Percentiles rank a stretch among this genome's conserved stretches.
phyloP scores from a whole-genome alignment of 2,329 filamentous ascomycete species.

The Aspergillus pseudoterreus region DNA sequence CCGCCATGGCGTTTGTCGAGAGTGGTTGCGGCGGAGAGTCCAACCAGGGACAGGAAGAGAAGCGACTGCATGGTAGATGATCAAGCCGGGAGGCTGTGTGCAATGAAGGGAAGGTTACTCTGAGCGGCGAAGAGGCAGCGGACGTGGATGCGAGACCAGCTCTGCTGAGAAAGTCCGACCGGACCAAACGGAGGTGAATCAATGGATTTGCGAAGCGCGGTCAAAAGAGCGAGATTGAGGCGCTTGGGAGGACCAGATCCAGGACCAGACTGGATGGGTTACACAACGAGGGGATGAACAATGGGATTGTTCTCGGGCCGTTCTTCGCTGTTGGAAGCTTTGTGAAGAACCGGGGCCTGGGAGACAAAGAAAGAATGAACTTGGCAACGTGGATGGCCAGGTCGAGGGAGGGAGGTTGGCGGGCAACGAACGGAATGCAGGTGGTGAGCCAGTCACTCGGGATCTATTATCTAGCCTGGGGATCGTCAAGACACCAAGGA shows the following conservation, averaged over 20 bases:
- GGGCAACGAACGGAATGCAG: constrained; percentile 30
- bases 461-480: not conserved
- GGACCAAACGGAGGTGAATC: too few relatives aligned
- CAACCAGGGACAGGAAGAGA: constrained; percentile 25
- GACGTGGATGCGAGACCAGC: constrained; percentile 28
- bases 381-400: too few relatives aligned
- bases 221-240: not conserved
- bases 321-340: too few relatives aligned
- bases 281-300: not conserved
- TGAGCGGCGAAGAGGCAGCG: not conserved
- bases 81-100: not conserved
- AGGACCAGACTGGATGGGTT: not conserved
- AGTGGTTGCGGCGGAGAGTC: constrained; percentile 24
- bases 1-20: constrained; percentile 23
- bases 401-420: constrained; percentile 7
- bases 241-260: not conserved
- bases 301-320: not conserved
- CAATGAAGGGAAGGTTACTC: not conserved
- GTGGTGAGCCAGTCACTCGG: constrained; percentile 22
- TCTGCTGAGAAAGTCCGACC: constrained; percentile 11
- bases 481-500: not conserved
- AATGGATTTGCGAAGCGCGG: not conserved
- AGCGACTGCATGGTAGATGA: constrained; percentile 19
- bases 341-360: not conserved
- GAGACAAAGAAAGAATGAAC: not conserved